These are phyloP conservation scores for Ophiocytium majus DNA, from an alignment of 352 stramenopile species.

Conservation along the genomic window DNA sequence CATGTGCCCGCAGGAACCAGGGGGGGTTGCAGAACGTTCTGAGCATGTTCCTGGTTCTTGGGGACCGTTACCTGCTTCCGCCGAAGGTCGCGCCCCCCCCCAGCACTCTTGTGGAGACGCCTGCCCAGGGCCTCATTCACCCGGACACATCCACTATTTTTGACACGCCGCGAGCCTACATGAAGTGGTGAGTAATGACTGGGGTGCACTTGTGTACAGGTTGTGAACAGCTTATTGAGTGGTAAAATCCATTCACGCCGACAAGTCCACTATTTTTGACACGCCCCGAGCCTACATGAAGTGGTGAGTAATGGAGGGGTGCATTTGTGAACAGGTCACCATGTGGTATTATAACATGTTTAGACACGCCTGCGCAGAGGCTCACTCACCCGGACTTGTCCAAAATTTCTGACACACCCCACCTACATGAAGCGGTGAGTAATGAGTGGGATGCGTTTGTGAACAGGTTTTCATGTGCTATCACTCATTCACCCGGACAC, in stretches of 20 bases:
- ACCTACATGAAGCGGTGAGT: conserved; percentile 62
- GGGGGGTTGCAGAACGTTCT: conserved; percentile 64
- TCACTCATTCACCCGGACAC: too few relatives aligned
- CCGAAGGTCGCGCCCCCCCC: conserved; percentile 43
- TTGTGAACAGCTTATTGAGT: too few relatives aligned
- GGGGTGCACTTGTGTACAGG: too few relatives aligned
- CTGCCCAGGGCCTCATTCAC: conserved; percentile 65
- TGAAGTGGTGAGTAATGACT: too few relatives aligned
- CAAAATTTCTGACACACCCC: conserved; percentile 57
- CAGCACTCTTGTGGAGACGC: conserved; percentile 61
- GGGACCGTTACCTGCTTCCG: conserved; percentile 52
- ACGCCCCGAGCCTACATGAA: conserved; percentile 60
- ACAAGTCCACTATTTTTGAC: conserved; percentile 56
- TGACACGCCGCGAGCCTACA: conserved; percentile 57
- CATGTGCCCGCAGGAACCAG: conserved; percentile 44
- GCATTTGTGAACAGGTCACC: too few relatives aligned
- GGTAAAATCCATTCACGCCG: conserved; percentile 64
- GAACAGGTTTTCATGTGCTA: too few relatives aligned
- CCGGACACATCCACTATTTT: conserved; percentile 60
- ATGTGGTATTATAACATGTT: too few relatives aligned
- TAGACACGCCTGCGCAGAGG: too few relatives aligned
- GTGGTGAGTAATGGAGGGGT: too few relatives aligned
- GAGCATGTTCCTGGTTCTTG: conserved; percentile 64
- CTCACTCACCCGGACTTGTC: conserved; percentile 61
- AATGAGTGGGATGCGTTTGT: too few relatives aligned